A percentile compares a stretch with the other conserved stretches of the same genome.
phyloP scores from a whole-genome alignment of 192 early-diverging fungal genomes.

The Backusella circina region DNA sequence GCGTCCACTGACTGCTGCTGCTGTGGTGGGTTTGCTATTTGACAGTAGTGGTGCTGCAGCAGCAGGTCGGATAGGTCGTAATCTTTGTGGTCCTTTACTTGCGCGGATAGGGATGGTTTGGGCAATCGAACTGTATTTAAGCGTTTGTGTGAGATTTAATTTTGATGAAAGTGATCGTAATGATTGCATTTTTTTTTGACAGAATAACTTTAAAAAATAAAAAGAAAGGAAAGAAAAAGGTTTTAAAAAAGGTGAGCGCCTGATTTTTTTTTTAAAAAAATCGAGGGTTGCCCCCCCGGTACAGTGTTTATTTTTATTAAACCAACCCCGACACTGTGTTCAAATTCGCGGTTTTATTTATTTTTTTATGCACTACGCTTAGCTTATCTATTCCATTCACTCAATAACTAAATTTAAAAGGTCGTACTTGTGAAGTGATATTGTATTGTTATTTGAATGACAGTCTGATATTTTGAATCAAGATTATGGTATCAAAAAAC shows the following conservation, averaged over 20 bases:
- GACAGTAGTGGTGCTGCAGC: neutral
- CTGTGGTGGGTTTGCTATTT: neutral
- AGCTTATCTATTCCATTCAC: too few species aligned
- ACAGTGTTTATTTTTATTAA: neutral
- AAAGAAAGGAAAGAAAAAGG: neutral
- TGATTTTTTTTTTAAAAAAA: neutral
- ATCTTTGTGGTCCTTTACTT: neutral
- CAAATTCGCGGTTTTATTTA: neutral
- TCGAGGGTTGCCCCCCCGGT: neutral
- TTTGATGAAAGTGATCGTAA: neutral
- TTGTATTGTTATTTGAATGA: too few species aligned
- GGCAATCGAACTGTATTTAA: neutral
- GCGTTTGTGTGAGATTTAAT: neutral
- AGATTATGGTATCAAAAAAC: too few species aligned
- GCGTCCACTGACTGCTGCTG: constrained; percentile 13
- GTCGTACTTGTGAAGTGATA: too few species aligned
- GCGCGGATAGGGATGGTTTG: neutral
- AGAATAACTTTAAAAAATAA: neutral
- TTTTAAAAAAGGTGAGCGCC: neutral
- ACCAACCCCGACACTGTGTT: neutral
- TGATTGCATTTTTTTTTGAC: neutral
- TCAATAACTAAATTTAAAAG: too few species aligned
- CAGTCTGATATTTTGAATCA: too few species aligned
- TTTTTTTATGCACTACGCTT: neutral
- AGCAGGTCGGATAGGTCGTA: neutral